A percentile compares a stretch with the other conserved stretches of the same genome.
Evolutionary conservation across 495 filamentous ascomycete species (phyloP).

Genomic region (Penicillium parvum): DNA sequence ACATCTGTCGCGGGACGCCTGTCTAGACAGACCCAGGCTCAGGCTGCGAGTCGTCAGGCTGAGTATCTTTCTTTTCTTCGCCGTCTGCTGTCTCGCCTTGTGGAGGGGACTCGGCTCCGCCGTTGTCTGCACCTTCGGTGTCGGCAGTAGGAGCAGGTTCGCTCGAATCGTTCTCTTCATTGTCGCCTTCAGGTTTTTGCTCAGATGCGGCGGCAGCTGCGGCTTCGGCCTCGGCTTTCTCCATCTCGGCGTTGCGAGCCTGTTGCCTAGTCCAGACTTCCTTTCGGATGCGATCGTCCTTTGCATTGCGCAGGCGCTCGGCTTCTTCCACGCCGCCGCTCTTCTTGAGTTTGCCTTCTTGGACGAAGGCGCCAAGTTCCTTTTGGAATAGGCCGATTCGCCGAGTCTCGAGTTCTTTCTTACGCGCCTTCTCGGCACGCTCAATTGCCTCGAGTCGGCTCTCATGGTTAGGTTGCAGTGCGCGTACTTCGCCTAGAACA

Average conservation of each 20-base stretch:
- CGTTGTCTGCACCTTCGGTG: background rate
- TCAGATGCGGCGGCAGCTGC: slow-evolving; percentile 14
- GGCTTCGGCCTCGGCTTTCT: slow-evolving; percentile 25
- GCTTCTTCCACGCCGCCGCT: slow-evolving; percentile 91
- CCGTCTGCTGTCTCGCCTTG: slow-evolving; percentile 5
- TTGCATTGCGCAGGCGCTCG: slow-evolving; percentile 75
- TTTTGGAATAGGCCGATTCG: slow-evolving; percentile 77
- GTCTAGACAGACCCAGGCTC: slow-evolving; percentile 5
- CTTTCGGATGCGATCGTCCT: slow-evolving; percentile 80
- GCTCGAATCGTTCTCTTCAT: slow-evolving; percentile 1
- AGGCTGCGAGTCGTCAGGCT: slow-evolving; percentile 3
- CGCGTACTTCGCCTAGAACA: slow-evolving; percentile 88
- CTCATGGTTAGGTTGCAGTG: slow-evolving; percentile 93
- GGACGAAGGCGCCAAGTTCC: slow-evolving; percentile 82
- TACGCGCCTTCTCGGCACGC: slow-evolving; percentile 80
- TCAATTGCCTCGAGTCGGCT: slow-evolving; percentile 91
- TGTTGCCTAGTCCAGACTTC: slow-evolving; percentile 78
- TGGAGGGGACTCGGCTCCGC: background rate
- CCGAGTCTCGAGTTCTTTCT: slow-evolving; percentile 79
- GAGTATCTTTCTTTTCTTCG: slow-evolving; percentile 8
- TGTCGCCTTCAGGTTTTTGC: slow-evolving; percentile 13
- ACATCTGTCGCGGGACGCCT: too few species aligned
- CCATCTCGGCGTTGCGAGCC: slow-evolving; percentile 44
- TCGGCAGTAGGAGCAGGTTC: slow-evolving; percentile 3
- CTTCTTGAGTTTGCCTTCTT: slow-evolving; percentile 92